These are phyloP conservation scores for Rubus idaeus DNA, from an alignment of 306 rosid species.

Conservation along the genomic window DNA sequence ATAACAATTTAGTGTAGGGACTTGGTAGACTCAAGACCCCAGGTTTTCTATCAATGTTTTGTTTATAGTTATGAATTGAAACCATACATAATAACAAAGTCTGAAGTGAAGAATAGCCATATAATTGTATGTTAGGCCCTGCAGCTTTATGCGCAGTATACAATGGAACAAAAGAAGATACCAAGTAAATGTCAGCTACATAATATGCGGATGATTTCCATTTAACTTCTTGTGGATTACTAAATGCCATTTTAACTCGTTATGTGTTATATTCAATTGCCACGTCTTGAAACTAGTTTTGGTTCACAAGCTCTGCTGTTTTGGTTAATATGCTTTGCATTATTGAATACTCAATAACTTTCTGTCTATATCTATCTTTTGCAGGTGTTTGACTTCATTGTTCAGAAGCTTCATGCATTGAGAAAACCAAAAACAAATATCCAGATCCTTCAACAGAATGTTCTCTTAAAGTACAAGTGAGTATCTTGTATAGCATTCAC, in stretches of 20 bases:
- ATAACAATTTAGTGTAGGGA: background rate
- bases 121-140: background rate
- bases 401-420: constrained; percentile 92
- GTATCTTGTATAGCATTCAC: constrained; percentile 27
- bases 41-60: background rate
- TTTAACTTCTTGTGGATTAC: background rate
- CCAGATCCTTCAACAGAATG: constrained; percentile 97
- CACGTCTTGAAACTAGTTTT: background rate
- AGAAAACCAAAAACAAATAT: constrained; percentile 98
- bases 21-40: background rate
- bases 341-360: background rate
- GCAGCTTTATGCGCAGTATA: background rate
- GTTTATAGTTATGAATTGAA: background rate
- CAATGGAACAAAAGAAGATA: background rate
- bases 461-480: constrained; percentile 95
- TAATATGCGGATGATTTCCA: background rate
- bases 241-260: background rate
- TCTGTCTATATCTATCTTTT: constrained; percentile 26
- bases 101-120: background rate
- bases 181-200: background rate
- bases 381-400: constrained; percentile 92
- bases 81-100: background rate
- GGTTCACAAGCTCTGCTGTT: background rate
- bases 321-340: background rate
- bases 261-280: background rate